A percentile compares a stretch with the other conserved stretches of the same genome.
Conservation (phyloP, 257 asterid species). For the Lycium ferocissimum region DNA sequence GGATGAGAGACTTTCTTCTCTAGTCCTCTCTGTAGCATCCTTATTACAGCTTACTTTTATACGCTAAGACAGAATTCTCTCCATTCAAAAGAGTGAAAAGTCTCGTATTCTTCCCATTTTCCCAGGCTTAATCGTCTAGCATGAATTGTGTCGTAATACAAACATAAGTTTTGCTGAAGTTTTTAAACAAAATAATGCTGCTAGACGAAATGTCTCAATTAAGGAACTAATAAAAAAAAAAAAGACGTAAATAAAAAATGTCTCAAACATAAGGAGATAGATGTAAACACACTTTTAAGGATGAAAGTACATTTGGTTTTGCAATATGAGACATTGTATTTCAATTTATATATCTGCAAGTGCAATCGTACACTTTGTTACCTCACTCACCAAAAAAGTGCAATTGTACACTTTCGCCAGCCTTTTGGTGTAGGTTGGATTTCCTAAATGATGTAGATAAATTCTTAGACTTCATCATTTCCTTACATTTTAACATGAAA, state of each 20-base stretch:
- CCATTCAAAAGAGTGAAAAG: neutral
- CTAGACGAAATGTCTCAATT: neutral
- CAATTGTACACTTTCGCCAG: neutral
- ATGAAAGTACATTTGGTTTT: neutral
- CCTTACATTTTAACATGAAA: neutral
- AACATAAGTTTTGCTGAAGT: neutral
- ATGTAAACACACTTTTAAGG: neutral
- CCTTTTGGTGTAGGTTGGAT: neutral
- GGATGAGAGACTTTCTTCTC: neutral
- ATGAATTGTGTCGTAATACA: neutral
- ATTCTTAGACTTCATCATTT: neutral
- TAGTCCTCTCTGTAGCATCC: conserved; percentile 7
- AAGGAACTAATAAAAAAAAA: neutral
- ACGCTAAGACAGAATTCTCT: neutral
- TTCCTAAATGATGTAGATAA: neutral
- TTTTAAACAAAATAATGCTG: conserved; percentile 9
- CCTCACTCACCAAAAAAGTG: neutral
- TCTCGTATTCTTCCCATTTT: neutral
- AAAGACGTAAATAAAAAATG: neutral
- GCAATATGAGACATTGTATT: neutral
- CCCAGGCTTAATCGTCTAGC: neutral
- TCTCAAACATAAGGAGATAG: neutral
- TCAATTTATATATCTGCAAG: conserved; percentile 9
- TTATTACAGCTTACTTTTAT: neutral
- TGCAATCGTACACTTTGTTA: neutral